Base-by-base conservation (phyloP, 805 yeast species). In the Lachancea mirantina region DNA sequence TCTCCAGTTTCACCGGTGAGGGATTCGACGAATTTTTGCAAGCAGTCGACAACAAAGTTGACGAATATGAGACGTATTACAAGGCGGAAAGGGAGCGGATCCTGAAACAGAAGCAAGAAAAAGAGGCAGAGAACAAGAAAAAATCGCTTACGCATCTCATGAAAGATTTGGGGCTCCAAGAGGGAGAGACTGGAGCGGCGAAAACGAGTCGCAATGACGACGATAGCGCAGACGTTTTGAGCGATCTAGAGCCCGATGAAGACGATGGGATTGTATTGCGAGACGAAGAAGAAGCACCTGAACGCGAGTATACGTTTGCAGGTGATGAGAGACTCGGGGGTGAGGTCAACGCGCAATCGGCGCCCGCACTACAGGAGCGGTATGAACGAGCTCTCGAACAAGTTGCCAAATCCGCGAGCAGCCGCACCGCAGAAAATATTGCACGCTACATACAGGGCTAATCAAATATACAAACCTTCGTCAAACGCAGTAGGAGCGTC, bases 21-120 rank as follows among this genome's bases (percentile, higher is more conserved):
- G 99, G 99, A 0, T 84, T 92, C 53, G 95, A 87, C 52, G 95
- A 87, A 14, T 89, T 92, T 50, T 55, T 89, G 49, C 66, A 63
- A n/a, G 82, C 84, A 1, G 92, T 92, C 4, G 94, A 84, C 48
- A 70, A 72, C 38, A 92, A 92, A 60, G 87, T 79, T 28, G 84
- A 78, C 23, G 99, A 92, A 59, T 92, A 80, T 57, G 76, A 85
- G 38, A 75, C 76, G 39, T 88, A 68, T 48, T 92, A 92, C 57
- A 76, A 76, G 49, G 77, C 78, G 6, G 97, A 92, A 62, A 73
- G 96, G 52, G 96, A 89, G 38, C 67, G 82, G 48, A 76, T 89
- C 10, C 52, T 81, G 32, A 72, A 80, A 55, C 76, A 81, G 43
- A 83, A 85, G 50, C 83, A 81, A 45, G 79, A 78, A 39, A 77